Conservation (phyloP, 352 stramenopile genomes). For the Globisporangium nagaii region DNA sequence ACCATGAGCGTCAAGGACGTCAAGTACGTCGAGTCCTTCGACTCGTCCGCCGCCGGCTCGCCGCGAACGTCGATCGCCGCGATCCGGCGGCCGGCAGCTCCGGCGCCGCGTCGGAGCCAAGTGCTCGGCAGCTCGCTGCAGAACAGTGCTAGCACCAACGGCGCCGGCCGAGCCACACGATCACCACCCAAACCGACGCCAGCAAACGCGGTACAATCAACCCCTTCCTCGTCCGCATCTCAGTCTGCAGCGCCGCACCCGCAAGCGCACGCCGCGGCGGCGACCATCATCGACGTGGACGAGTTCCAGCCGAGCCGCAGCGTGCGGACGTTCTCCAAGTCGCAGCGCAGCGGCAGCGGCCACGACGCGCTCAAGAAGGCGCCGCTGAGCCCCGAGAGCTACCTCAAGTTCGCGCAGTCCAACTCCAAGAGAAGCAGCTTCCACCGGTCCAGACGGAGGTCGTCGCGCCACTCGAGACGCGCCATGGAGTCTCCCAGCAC, state of each 20-base stretch:
- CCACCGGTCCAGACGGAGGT: background rate
- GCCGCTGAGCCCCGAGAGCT: slow-evolving; percentile 5
- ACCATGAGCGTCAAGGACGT: slow-evolving; percentile 8
- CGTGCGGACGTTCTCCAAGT: slow-evolving; percentile 7
- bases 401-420: slow-evolving; percentile 3
- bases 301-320: slow-evolving; percentile 18
- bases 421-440: background rate
- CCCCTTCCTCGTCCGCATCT: background rate
- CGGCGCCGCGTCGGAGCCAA: background rate
- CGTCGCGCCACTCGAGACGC: slow-evolving; percentile 1
- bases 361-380: background rate
- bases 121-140: background rate
- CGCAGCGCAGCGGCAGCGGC: background rate
- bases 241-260: no score
- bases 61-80: background rate
- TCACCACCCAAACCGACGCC: background rate
- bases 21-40: slow-evolving; percentile 13
- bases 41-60: background rate
- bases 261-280: background rate
- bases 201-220: background rate
- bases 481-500: background rate
- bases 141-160: background rate
- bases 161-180: background rate
- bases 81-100: slow-evolving; percentile 3
- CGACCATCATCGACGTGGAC: slow-evolving; percentile 3